Conservation (phyloP, 495 filamentous ascomycete species). For the Neurospora sp. region DNA sequence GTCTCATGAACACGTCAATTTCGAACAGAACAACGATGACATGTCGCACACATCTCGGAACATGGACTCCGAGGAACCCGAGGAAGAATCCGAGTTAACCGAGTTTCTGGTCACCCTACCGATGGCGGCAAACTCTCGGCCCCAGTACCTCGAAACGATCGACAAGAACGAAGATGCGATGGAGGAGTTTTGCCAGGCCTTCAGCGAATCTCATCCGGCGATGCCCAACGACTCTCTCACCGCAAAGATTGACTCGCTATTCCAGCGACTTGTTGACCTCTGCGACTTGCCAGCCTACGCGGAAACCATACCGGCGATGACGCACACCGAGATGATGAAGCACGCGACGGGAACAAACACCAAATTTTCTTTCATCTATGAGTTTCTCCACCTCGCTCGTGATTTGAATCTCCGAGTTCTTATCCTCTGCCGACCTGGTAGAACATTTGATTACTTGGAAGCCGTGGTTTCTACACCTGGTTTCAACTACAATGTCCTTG, state of each 20-base stretch:
- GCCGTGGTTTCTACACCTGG: conserved; percentile 21
- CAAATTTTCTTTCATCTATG: conserved; percentile 37
- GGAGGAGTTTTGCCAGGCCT: conserved; percentile 21
- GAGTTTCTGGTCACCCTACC: conserved; percentile 33
- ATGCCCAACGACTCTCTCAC: conserved; percentile 17
- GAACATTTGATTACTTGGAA: conserved; percentile 28
- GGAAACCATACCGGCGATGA: conserved; percentile 20
- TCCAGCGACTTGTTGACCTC: conserved; percentile 26
- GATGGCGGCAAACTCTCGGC: conserved; percentile 25
- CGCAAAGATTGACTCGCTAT: conserved; percentile 27
- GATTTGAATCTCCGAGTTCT: conserved; percentile 26
- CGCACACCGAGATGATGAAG: conserved; percentile 20
- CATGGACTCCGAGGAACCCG: not conserved
- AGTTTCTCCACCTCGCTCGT: conserved; percentile 24
- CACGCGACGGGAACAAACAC: conserved; percentile 31
- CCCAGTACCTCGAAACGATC: conserved; percentile 30
- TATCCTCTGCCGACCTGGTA: conserved; percentile 29
- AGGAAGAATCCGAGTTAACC: conserved; percentile 3
- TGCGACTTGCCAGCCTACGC: conserved; percentile 34
- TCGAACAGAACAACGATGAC: not conserved
- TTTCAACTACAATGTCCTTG: conserved; percentile 13
- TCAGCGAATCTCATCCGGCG: conserved; percentile 6
- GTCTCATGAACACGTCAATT: conserved; percentile 3
- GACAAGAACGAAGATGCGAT: conserved; percentile 25
- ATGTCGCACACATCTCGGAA: not conserved